Evolutionary conservation across 768 basidiomycete genomes (phyloP).

Genomic region (Paxillus rubicundulus): DNA sequence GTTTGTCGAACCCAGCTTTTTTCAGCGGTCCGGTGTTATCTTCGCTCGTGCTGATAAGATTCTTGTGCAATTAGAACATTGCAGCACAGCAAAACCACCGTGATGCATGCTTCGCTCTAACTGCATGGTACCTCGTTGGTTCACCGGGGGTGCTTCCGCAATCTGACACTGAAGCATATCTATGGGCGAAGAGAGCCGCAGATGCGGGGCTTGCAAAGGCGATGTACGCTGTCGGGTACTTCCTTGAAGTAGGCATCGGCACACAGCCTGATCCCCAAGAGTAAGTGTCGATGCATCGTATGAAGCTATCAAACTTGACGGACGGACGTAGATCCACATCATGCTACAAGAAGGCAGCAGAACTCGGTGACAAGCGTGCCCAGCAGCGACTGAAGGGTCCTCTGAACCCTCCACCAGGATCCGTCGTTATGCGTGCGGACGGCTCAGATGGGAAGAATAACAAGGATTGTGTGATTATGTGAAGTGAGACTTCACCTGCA

Average conservation of each 20-base stretch:
- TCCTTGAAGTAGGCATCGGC: slow-evolving; percentile 92
- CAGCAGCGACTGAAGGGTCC: slow-evolving; percentile 72
- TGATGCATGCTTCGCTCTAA: slow-evolving; percentile 96
- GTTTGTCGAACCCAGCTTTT: neutral
- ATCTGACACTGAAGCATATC: slow-evolving; percentile 95
- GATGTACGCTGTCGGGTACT: slow-evolving; percentile 98
- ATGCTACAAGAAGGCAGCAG: slow-evolving; percentile 90
- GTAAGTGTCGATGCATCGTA: slow-evolving; percentile 40
- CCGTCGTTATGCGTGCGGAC: slow-evolving; percentile 56
- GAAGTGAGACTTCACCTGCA: slow-evolving; percentile 23
- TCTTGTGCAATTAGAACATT: slow-evolving; percentile 66
- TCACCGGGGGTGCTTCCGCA: slow-evolving; percentile 97
- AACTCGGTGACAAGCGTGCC: slow-evolving; percentile 92
- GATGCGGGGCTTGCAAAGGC: slow-evolving; percentile 91
- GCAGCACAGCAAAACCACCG: slow-evolving; percentile 96
- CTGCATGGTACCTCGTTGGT: slow-evolving; percentile 99
- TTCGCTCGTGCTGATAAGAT: slow-evolving; percentile 8
- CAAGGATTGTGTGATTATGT: slow-evolving; percentile 91
- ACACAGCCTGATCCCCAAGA: slow-evolving; percentile 64
- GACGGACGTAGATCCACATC: slow-evolving; percentile 51
- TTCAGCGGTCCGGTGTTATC: neutral
- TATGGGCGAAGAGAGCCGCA: slow-evolving; percentile 96
- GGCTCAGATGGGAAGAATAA: slow-evolving; percentile 54
- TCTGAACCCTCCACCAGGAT: slow-evolving; percentile 54
- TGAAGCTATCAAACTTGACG: slow-evolving; percentile 1